These are phyloP conservation scores for Candida silvicultrix DNA, from an alignment of 805 yeast genomes.

Conservation along the genomic window DNA sequence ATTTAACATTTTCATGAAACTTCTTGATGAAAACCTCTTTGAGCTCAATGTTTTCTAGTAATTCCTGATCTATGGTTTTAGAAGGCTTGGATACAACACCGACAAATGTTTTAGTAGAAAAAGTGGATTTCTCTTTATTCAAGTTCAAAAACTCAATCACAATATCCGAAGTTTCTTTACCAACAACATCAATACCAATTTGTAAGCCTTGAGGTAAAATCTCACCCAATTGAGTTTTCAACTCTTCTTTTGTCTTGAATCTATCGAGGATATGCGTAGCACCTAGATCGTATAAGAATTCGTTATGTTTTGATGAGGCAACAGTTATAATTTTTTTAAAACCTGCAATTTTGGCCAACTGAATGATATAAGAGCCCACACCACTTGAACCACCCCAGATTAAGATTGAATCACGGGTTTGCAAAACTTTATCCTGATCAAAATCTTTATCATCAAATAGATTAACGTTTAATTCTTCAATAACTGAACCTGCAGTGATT, in stretches of 20 bases:
- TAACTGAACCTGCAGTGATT: constrained; percentile 34
- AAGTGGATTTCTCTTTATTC: constrained; percentile 4
- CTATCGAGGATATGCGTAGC: constrained; percentile 37
- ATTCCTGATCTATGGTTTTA: constrained; percentile 14
- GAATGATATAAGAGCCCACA: constrained; percentile 38
- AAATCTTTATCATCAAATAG: constrained; percentile 11
- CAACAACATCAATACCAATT: constrained; percentile 38
- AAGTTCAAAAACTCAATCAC: constrained; percentile 25
- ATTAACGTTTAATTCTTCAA: constrained; percentile 21
- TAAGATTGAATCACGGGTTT: constrained; percentile 19
- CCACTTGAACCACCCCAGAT: constrained; percentile 47
- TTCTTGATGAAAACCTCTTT: constrained; percentile 32
- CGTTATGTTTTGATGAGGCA: constrained; percentile 34
- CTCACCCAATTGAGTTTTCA: constrained; percentile 15
- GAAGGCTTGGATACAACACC: constrained; percentile 35
- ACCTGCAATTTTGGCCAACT: constrained; percentile 34
- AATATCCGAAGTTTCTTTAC: constrained; percentile 31
- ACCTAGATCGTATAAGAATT: constrained; percentile 31
- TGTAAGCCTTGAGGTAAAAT: constrained; percentile 24
- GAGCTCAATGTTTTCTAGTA: constrained; percentile 20
- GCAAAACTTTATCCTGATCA: constrained; percentile 4
- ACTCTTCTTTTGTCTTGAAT: constrained; percentile 19
- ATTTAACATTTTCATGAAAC: constrained; percentile 36
- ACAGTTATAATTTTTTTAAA: constrained; percentile 35
- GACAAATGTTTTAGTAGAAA: constrained; percentile 23